Base-by-base conservation (phyloP, 2,329 filamentous ascomycete genomes). In the Ophiostoma ulmi region DNA sequence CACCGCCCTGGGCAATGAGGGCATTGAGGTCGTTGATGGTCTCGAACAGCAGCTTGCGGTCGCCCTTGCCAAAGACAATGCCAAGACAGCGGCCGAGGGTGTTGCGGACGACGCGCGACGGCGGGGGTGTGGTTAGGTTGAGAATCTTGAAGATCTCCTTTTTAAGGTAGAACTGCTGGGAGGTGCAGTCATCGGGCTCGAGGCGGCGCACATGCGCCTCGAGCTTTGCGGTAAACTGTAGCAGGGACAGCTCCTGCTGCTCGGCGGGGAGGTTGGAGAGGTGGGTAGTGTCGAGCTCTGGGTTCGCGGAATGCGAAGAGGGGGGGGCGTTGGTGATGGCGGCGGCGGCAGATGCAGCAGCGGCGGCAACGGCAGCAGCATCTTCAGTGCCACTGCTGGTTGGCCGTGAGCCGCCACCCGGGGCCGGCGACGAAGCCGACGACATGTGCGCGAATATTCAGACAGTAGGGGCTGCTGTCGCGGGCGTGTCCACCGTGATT, bases 71-170 rank as follows among this genome's bases (percentile, higher is more conserved):
- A 74, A 99, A 91, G 72, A 98, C 89, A 76, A 91, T 89, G 61
- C 90, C 90, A 74, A 97, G 90, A 75, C 93, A 94, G 79, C 88
- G 87, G 67, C 93, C 94, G 48, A 98, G 80, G 78, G 94, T 96
- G 81, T 94, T 95, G 76, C 95, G 88, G 77, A 97, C 91, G 58
- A 97, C 91, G 78, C 95, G 88, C 61, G 93, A 94, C 52, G 94
- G 93, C 67, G 91, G 87, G 70, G 94, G 94, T 58, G 92, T 86
- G 67, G 88, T 79, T 55, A 99, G 87, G 76, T 90, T 93, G 79
- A 99, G 87, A 78, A 99, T 91, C 81, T 97, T 93, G 80, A 98
- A 92, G 75, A 97, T 86, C 84, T 98, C 93, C 79, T 92, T 94
- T 81, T 97, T 97, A 76, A 99, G 85, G 78, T 92, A 92, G 76